Conservation (phyloP, 495 filamentous ascomycete species). For the Penicillium mononematosum region DNA sequence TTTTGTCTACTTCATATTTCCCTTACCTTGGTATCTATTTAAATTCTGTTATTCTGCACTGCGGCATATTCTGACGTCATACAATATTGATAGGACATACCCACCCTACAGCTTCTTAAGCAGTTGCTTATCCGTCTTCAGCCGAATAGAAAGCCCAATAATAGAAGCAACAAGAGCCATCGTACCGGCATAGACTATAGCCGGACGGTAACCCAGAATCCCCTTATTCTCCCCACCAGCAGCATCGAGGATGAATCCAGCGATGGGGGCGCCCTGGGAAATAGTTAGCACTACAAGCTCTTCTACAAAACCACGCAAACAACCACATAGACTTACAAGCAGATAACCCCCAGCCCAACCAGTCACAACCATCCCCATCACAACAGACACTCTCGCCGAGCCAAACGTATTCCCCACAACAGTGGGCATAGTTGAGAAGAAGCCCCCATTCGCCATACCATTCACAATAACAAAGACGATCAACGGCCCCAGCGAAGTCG, state of each 20-base stretch:
- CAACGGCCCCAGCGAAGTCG: conserved; percentile 50
- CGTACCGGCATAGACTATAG: conserved; percentile 57
- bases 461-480: conserved; percentile 54
- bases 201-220: conserved; percentile 52
- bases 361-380: conserved; percentile 61
- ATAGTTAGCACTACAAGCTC: background rate
- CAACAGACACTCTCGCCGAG: conserved; percentile 51
- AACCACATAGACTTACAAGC: conserved; percentile 35
- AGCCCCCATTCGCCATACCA: conserved; percentile 55
- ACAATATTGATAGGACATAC: background rate
- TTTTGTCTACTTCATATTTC: background rate
- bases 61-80: background rate
- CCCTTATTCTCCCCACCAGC: conserved; percentile 48
- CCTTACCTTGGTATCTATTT: background rate
- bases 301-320: background rate
- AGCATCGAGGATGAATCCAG: conserved; percentile 55
- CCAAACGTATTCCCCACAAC: conserved; percentile 59
- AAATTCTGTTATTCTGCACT: background rate
- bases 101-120: background rate
- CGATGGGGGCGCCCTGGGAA: conserved; percentile 55
- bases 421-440: conserved; percentile 61
- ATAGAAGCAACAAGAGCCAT: conserved; percentile 35
- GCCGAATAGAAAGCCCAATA: conserved; percentile 5
- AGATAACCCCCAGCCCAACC: conserved; percentile 61
- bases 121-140: conserved; percentile 3